These are phyloP conservation scores for Vigna trinervia DNA, from an alignment of 306 rosid genomes.

Conservation along the genomic window DNA sequence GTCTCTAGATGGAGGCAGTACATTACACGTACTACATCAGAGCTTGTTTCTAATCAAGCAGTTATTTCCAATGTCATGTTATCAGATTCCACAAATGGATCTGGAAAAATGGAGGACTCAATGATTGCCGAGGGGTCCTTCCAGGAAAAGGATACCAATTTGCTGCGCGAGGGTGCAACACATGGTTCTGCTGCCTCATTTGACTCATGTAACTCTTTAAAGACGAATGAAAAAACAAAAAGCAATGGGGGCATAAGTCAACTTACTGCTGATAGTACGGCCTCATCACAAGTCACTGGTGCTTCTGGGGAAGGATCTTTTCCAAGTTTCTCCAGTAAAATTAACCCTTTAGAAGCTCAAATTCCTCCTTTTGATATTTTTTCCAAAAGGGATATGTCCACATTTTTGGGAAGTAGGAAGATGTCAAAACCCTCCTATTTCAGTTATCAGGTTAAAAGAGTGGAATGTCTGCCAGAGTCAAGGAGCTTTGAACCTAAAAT, in stretches of 20 bases:
- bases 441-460: conserved; percentile 51
- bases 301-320: conserved; percentile 51
- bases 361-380: conserved; percentile 78
- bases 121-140: conserved; percentile 40
- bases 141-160: conserved; percentile 47
- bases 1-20: conserved; percentile 92
- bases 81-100: conserved; percentile 49
- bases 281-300: conserved; percentile 48
- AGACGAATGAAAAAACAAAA: conserved; percentile 41
- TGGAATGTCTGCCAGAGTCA: conserved; percentile 52
- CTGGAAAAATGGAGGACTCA: conserved; percentile 48
- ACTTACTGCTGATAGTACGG: conserved; percentile 46
- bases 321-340: conserved; percentile 49
- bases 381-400: conserved; percentile 79
- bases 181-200: conserved; percentile 48
- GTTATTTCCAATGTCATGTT: conserved; percentile 47
- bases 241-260: conserved; percentile 48
- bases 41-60: conserved; percentile 50
- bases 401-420: conserved; percentile 62
- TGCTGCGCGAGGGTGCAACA: conserved; percentile 52
- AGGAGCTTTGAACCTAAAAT: conserved; percentile 46
- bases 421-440: conserved; percentile 60
- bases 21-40: conserved; percentile 58
- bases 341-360: conserved; percentile 80
- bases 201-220: conserved; percentile 26